Base-by-base conservation (phyloP, 83 land plant genomes). In the Diphasiastrum complanatum region DNA sequence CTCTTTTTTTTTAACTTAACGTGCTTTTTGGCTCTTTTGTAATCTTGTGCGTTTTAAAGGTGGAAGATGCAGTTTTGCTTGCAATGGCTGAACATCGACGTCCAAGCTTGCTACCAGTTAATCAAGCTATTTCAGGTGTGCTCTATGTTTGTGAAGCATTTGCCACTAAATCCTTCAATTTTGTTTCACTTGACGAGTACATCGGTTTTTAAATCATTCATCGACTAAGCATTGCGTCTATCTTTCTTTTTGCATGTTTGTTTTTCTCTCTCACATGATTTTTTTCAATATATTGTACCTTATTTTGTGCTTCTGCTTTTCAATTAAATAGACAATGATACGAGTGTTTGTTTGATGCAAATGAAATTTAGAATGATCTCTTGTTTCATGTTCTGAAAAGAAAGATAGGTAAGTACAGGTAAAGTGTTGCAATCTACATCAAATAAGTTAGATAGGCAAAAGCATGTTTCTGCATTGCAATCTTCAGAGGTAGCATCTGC, bases 31-130 rank as follows among this genome's bases (percentile, higher is more conserved):
- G 5, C 24, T 45, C 8, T 24, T 31, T 32, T n/a, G 27, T 2
- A 26, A 8, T 25, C 29, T 14, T 27, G 0, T 28, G 43, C 43
- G 1, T 20, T 4, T 54, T 63, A 47, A 58, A 86, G 88, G 91
- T 81, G 31, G 97, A 91, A 68, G 97, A 91, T 66, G 97, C 95
- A 30, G 77, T 91, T 2, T 33, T 75, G 18, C 68, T 85, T 61
- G 82, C 84, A 18, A 76, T 91, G 86, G 84, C 85, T 64, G 81
- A 70, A 24, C 67, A 75, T 40, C 77, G 86, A 18, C 84, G 74
- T 16, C 66, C 71, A 50, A 70, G 67, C 56, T 68, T 77, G 59
- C 31, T 63, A 16, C 57, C 75, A 36, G 60, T 49, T 60, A 70
- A 33, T 71, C 73, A 73, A 72, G 51, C 30, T 45, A 24, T n/a